These are phyloP conservation scores for Amphirosellinia nigrospora DNA, from an alignment of 495 filamentous ascomycete species.

Conservation along the genomic window DNA sequence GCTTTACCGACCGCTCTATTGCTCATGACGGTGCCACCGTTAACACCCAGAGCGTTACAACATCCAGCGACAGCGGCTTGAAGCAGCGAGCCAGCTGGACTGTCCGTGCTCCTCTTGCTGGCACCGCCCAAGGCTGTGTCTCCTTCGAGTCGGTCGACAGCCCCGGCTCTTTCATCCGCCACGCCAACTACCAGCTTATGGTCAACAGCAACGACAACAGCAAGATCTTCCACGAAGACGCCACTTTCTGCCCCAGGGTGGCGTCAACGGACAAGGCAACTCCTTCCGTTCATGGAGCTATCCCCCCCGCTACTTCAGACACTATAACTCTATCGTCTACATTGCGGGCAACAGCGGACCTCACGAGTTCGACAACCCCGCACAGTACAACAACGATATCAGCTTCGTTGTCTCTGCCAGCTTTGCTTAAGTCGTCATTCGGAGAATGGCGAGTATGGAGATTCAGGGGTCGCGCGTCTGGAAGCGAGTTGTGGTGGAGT, in stretches of 20 bases:
- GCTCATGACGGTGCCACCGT: constrained; percentile 51
- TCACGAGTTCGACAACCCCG: constrained; percentile 53
- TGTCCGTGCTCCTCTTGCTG: constrained; percentile 56
- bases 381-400: constrained; percentile 57
- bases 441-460: background rate
- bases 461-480: background rate
- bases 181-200: constrained; percentile 53
- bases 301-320: constrained; percentile 61
- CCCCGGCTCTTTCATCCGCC: constrained; percentile 62
- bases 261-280: constrained; percentile 54
- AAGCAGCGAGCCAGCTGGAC: constrained; percentile 61
- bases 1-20: constrained; percentile 57
- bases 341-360: constrained; percentile 59
- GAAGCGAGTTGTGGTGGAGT: background rate
- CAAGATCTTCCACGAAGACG: constrained; percentile 59
- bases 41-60: constrained; percentile 59
- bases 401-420: constrained; percentile 52
- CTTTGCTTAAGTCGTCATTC: constrained; percentile 46
- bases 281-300: constrained; percentile 59
- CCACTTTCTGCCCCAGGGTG: constrained; percentile 60
- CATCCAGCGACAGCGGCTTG: constrained; percentile 53
- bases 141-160: constrained; percentile 64
- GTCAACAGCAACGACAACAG: constrained; percentile 56
- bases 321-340: constrained; percentile 54
- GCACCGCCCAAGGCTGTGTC: constrained; percentile 57